Percentiles rank a stretch among this genome's conserved stretches.
phyloP scores from a whole-genome alignment of 805 yeast genomes.

The Komagataella kurtzmanii region DNA sequence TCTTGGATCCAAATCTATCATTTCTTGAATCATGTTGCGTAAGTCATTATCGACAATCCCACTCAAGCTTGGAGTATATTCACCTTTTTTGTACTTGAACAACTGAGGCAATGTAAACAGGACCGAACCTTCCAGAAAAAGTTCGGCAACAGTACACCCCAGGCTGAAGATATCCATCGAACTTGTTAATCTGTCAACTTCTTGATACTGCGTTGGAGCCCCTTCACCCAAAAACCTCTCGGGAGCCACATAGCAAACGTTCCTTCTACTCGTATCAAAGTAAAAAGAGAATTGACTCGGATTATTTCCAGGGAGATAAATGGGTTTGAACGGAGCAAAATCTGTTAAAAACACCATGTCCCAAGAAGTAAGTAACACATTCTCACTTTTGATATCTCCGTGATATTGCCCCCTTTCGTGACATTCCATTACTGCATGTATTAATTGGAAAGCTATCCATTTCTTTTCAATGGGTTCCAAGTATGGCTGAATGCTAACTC shows the following conservation, averaged over 20 bases:
- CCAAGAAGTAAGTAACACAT: conserved; percentile 76
- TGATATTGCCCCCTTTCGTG: conserved; percentile 57
- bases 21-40: conserved; percentile 39
- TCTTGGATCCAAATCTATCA: conserved; percentile 53
- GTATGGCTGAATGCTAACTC: conserved; percentile 80
- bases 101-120: conserved; percentile 78
- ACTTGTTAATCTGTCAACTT: conserved; percentile 22
- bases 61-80: conserved; percentile 49
- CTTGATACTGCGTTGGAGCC: conserved; percentile 7
- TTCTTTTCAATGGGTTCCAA: conserved; percentile 66
- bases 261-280: conserved; percentile 79
- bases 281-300: conserved; percentile 87
- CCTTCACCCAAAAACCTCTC: conserved; percentile 52
- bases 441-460: conserved; percentile 74
- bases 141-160: conserved; percentile 86
- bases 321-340: conserved; percentile 79
- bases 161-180: conserved; percentile 74
- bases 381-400: conserved; percentile 90
- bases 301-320: conserved; percentile 77
- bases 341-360: conserved; percentile 78
- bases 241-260: conserved; percentile 88
- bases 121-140: conserved; percentile 78
- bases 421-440: conserved; percentile 46
- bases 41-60: conserved; percentile 38
- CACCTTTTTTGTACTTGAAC: conserved; percentile 66